Evolutionary conservation across 768 basidiomycete genomes (phyloP).

Genomic region (Lepiota venenata): DNA sequence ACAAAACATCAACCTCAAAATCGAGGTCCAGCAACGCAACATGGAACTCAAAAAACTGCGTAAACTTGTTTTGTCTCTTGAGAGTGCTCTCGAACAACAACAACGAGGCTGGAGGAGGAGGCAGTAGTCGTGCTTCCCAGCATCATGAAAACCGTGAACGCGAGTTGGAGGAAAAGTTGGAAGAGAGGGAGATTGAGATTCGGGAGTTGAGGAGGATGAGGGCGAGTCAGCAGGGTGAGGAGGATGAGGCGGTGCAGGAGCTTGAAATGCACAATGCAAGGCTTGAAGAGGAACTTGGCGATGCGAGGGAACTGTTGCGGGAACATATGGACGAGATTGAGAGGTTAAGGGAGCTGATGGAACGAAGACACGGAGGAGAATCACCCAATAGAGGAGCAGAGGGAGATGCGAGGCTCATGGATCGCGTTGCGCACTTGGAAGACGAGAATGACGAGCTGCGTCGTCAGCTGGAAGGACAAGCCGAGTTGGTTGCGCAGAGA

Average conservation of each 20-base stretch:
- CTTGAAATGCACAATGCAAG: slow-evolving; percentile 61
- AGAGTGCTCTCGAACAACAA: slow-evolving; percentile 71
- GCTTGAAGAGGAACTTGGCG: slow-evolving; percentile 72
- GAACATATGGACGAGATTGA: slow-evolving; percentile 87
- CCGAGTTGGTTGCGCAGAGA: slow-evolving; percentile 47
- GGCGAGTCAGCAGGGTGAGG: slow-evolving; percentile 28
- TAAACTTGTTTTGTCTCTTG: slow-evolving; percentile 82
- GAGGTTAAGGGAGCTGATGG: slow-evolving; percentile 64
- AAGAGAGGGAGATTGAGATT: slow-evolving; percentile 60
- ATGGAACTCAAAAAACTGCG: slow-evolving; percentile 91
- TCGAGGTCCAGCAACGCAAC: slow-evolving; percentile 85
- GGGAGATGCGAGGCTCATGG: slow-evolving; percentile 39
- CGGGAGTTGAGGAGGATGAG: slow-evolving; percentile 59
- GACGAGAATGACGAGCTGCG: slow-evolving; percentile 62
- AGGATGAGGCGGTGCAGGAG: slow-evolving; percentile 56
- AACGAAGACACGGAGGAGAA: slow-evolving; percentile 47
- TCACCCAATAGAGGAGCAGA: slow-evolving; percentile 36
- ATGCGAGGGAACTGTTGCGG: slow-evolving; percentile 62
- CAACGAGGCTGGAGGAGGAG: slow-evolving; percentile 46
- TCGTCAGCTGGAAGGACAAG: slow-evolving; percentile 53
- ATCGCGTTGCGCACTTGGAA: slow-evolving; percentile 55
- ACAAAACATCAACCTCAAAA: slow-evolving; percentile 91
- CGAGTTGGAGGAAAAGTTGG: slow-evolving; percentile 12
- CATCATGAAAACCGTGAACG: slow-evolving; percentile 15
- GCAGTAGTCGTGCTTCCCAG: no score